Base-by-base conservation (phyloP, 306 rosid genomes). In the Malus fusca region DNA sequence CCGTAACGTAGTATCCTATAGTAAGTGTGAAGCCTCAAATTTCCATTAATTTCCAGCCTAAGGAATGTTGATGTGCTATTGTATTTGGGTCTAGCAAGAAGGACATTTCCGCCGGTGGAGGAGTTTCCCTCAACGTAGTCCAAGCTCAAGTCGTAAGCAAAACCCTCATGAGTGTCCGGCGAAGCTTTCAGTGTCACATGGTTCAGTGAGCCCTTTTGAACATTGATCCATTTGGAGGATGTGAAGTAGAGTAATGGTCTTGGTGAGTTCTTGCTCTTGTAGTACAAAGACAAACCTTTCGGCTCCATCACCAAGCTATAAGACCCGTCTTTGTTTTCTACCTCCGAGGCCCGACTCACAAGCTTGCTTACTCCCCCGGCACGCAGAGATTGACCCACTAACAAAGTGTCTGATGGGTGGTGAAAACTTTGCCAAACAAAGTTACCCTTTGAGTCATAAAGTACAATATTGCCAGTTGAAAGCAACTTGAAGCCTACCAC, bases 381-480 rank as follows among this genome's bases (percentile, higher is more conserved):
- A 4, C 75, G 65, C 6, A 90, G 88, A 61, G 81, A 82, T 69
- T 93, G 98, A 1, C 85, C 91, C 52, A 89, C 86, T 62, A 91
- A 80, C 18, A 93, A 87, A 62, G 96, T 89, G 46, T 93, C 96
- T 0, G 93, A 91, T 0, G 97, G 93, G 26, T 78, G 71, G 25
- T 91, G 88, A 66, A 93, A 91, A 80, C 97, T 93, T 51, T 91
- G 91, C 98, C 98, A 91, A 42, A 91, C 21, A 23, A 88, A 91
- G 1, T 82, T 82, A 0, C 97, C 93, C 3, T 79, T 68, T 1
- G 91, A 65, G 82, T 89, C 81, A 55, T 83, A 71, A 2, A 90
- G 89, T 13, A 87, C 92, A 78, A 88, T 82, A 88, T 90, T 92
- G 2, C 96, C 97, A 48, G 83, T 87, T 19, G 86, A 71, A 1